A percentile compares a stretch with the other conserved stretches of the same genome.
Conservation (phyloP, 2,329 filamentous ascomycete genomes). For the Teratosphaeria destructans region DNA sequence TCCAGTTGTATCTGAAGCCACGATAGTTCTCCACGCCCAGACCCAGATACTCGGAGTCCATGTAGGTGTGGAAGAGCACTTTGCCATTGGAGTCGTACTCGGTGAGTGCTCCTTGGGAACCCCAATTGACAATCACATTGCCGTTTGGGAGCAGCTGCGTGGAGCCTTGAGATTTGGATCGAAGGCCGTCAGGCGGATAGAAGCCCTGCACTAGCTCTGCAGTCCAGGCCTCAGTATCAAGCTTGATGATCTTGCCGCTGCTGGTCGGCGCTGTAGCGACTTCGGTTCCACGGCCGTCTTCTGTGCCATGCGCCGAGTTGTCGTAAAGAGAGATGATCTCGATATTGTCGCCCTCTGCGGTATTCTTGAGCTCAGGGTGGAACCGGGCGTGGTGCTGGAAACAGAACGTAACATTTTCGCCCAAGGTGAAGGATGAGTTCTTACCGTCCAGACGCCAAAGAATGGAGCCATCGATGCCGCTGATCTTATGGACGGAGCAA, state of each 20-base stretch:
- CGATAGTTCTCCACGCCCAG: slow-evolving; percentile 39
- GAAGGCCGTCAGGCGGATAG: slow-evolving; percentile 20
- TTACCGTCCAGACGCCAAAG: slow-evolving; percentile 37
- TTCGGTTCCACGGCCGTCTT: neutral
- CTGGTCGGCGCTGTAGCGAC: slow-evolving; percentile 17
- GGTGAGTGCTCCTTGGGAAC: slow-evolving; percentile 27
- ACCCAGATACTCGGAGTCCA: slow-evolving; percentile 10
- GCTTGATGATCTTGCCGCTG: slow-evolving; percentile 11
- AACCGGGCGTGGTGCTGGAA: slow-evolving; percentile 43
- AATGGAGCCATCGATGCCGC: slow-evolving; percentile 34
- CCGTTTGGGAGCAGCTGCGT: slow-evolving; percentile 42
- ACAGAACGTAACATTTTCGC: slow-evolving; percentile 25
- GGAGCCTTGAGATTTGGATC: slow-evolving; percentile 39
- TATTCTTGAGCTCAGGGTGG: slow-evolving; percentile 26
- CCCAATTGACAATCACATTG: slow-evolving; percentile 47
- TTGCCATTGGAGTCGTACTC: slow-evolving; percentile 34
- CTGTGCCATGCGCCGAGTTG: slow-evolving; percentile 28
- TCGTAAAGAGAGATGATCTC: slow-evolving; percentile 43
- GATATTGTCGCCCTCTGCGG: slow-evolving; percentile 15
- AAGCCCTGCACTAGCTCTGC: slow-evolving; percentile 3
- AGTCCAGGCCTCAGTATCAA: slow-evolving; percentile 9
- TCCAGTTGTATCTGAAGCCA: slow-evolving; percentile 33
- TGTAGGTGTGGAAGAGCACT: slow-evolving; percentile 41
- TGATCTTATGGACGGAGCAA: slow-evolving; percentile 38
- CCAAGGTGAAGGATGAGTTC: slow-evolving; percentile 6